Base-by-base conservation (phyloP, 129 eudicot genomes). In the Flaveria brownii region DNA sequence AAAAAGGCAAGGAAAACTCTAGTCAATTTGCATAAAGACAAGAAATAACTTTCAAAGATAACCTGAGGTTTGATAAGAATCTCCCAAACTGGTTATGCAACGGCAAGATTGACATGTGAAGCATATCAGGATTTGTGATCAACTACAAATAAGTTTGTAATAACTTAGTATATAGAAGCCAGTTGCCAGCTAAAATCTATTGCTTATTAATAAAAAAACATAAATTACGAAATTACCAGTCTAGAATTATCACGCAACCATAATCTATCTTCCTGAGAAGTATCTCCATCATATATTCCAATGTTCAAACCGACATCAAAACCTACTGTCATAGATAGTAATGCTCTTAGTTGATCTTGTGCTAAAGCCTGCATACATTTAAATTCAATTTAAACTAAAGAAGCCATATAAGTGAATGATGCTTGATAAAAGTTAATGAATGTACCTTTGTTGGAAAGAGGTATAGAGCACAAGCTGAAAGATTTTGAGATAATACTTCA, bases 61-160 rank as follows among this genome's bases (percentile, higher is more conserved):
- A 94, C 98, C 96, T 91, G 73, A 94, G 93, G 83, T 91, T 91
- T 82, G 96, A 82, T 60, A 94, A 60, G 54, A 94, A 82, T 67
- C 96, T 86, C 49, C 70, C 80, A 76, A 91, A 94, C 71, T 89
- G 89, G 50, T 82, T 74, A 81, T 94, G 98, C 77, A 74, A 89
- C 15, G 97, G 97, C 87, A 94, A 80, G 68, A 91, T 86, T 62
- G 99, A 94, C 85, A 94, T 79, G 79, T 91, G 99, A 23, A 94
- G 79, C 99, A 94, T 94, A 76, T 91, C 99, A 65, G 97, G 99
- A 84, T 94, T 94, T 61, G 97, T 94, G 76, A 94, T 91, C 80
- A 94, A 77, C 99, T 94, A 86, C 86, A 84, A 15, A 77, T 33
- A 76, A 63, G 20, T 52, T 80, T 57, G 22, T 84, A 20, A 56